Conservation (phyloP, 1,284 basidiomycete species). For the Trametes sp. region DNA sequence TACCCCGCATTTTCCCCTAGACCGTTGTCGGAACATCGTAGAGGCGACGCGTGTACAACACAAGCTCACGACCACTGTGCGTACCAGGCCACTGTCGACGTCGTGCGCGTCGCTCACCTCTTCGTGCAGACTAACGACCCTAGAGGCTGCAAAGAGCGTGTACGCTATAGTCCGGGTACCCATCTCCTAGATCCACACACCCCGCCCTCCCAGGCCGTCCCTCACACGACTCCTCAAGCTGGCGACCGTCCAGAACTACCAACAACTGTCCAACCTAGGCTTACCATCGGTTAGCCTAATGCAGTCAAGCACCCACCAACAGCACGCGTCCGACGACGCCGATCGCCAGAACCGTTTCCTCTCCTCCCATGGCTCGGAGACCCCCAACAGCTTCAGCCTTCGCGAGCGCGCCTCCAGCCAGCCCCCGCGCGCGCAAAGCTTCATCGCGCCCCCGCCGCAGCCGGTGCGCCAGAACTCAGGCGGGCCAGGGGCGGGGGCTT, state of each 20-base stretch:
- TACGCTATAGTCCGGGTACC: constrained; percentile 30
- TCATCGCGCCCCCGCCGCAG: constrained; percentile 63
- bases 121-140: constrained; percentile 34
- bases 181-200: constrained; percentile 28
- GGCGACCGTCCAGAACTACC: constrained; percentile 41
- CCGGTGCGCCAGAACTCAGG: constrained; percentile 58
- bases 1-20: constrained; percentile 34
- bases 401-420: constrained; percentile 73
- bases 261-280: constrained; percentile 38
- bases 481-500: constrained; percentile 50
- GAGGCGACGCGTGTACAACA: constrained; percentile 35
- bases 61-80: constrained; percentile 33
- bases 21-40: constrained; percentile 33
- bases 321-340: constrained; percentile 43
- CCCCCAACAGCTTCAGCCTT: constrained; percentile 42
- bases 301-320: constrained; percentile 40
- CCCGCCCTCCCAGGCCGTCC: constrained; percentile 17
- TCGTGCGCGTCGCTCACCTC: constrained; percentile 16
- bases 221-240: constrained; percentile 35
- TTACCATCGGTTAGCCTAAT: constrained; percentile 35
- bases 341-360: constrained; percentile 67
- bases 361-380: constrained; percentile 48
- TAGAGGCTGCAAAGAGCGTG: constrained; percentile 34
- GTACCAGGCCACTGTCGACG: constrained; percentile 12
- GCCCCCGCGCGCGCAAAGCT: constrained; percentile 62